Evolutionary conservation across 2,329 filamentous ascomycete genomes (phyloP).

Genomic region (Scedosporium apiospermum): DNA sequence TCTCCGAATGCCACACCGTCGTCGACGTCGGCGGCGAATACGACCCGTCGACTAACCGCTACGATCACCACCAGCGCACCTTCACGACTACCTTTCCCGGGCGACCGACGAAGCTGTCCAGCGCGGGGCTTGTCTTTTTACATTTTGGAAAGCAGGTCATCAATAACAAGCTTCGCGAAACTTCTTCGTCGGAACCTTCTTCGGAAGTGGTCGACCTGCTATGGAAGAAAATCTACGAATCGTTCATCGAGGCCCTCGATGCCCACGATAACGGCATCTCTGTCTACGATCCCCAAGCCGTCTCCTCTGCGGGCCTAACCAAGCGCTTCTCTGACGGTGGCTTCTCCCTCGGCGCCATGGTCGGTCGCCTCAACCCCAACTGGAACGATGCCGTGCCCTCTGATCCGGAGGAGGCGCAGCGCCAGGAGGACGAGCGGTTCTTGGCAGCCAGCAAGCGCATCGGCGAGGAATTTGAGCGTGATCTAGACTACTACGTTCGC

Average conservation of each 20-base stretch:
- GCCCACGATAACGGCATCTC: conserved; percentile 96
- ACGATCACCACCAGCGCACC: conserved; percentile 94
- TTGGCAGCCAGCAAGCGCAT: conserved; percentile 68
- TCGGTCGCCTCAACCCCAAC: conserved; percentile 69
- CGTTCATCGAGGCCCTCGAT: conserved; percentile 92
- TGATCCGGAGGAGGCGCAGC: conserved; percentile 45
- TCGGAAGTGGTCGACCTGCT: conserved; percentile 59
- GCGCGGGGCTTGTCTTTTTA: conserved; percentile 88
- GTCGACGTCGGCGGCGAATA: conserved; percentile 98
- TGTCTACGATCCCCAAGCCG: conserved; percentile 61
- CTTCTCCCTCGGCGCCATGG: conserved; percentile 76
- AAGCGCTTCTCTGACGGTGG: conserved; percentile 78
- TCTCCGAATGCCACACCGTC: conserved; percentile 82
- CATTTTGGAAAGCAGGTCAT: conserved; percentile 88
- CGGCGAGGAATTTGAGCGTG: conserved; percentile 77
- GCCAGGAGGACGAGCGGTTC: conserved; percentile 75
- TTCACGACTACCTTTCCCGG: conserved; percentile 80
- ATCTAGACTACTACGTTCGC: conserved; percentile 63
- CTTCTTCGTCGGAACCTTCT: conserved; percentile 45
- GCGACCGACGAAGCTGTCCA: conserved; percentile 80
- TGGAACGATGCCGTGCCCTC: conserved; percentile 58
- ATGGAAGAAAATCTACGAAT: conserved; percentile 82
- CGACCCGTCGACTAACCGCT: conserved; percentile 65
- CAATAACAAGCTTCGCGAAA: conserved; percentile 43
- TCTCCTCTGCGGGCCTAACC: conserved; percentile 62